Percentiles rank a stretch among this genome's conserved stretches.
Evolutionary conservation across 2,329 filamentous ascomycete genomes (phyloP).

Genomic region (Colletotrichum lupini): DNA sequence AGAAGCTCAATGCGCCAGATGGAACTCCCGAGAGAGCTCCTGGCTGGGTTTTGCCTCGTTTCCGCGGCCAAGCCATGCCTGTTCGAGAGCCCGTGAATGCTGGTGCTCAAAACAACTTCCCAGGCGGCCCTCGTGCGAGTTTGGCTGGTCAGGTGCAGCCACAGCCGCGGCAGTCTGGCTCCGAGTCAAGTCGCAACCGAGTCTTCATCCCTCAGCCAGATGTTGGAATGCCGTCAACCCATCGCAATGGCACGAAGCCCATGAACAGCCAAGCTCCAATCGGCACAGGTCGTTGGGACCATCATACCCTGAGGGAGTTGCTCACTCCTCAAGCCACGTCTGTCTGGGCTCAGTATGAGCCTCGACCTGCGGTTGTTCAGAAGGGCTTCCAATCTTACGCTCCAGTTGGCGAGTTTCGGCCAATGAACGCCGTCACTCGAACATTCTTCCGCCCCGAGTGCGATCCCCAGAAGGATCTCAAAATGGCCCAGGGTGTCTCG

Average conservation of each 20-base stretch:
- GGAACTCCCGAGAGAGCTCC: neutral
- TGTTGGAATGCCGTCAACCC: neutral
- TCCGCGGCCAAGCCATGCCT: neutral
- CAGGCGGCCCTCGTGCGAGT: neutral
- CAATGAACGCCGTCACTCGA: conserved; percentile 18
- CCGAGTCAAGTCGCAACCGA: neutral
- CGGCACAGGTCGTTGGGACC: neutral
- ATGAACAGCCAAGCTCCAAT: neutral
- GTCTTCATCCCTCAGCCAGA: neutral
- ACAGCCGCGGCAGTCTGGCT: neutral
- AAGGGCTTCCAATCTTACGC: neutral
- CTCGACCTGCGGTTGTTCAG: neutral
- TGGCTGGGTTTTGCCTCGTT: neutral
- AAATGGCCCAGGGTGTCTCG: conserved; percentile 39
- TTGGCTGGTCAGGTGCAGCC: neutral
- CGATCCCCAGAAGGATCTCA: conserved; percentile 20
- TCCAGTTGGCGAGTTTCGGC: conserved; percentile 7
- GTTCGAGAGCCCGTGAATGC: neutral
- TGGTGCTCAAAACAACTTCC: neutral
- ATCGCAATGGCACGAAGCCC: no score
- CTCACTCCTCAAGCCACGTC: neutral
- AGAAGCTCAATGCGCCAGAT: neutral
- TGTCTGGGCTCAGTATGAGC: neutral
- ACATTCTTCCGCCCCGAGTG: neutral
- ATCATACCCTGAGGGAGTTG: neutral